Evolutionary conservation across 345 rosid species (phyloP), one percentile per base, ranked within the genome.

Genomic region (Viola odorata): DNA sequence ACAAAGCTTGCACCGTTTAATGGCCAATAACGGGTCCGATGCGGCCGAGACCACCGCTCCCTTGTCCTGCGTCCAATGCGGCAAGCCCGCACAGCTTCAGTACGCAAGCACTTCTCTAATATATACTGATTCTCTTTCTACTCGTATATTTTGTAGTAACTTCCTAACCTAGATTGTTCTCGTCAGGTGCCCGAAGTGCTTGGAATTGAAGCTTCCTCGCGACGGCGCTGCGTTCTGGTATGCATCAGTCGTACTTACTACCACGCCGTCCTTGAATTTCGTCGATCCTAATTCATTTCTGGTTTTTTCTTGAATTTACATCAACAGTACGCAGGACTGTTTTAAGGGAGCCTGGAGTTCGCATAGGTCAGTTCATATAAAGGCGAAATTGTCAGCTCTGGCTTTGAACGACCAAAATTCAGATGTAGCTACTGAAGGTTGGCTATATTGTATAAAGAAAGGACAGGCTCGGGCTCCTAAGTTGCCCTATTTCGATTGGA

Each of bases 161-260:
- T 23, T 23, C 32, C 32, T 23, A 1, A 23, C 32, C 32, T 65
- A 38, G 40, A 23, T n/a, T 5, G 4, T 8, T 12, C 11, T 32
- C 47, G 52, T 8, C 70, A 92, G 97, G 84, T 92, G 98, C 72
- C 98, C 98, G 0, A 92, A 87, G 69, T 92, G 98, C 45, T 14
- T 87, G 57, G 90, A 92, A 5, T 58, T 92, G 66, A 92, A 90
- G 86, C 96, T 92, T 84, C 90, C 96, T 64, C 96, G 98, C 62
- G 91, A 89, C 82, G 85, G 66, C 17, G 89, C 95, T 47, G 83
- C 98, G 17, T 92, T 92, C 91, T 92, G 98, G 96, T 92, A 50
- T 23, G 69, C 77, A 44, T 58, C 32, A 23, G 2, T 23, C 32
- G 32, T 23, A 23, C 32, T 23, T 23, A 23, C 32, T 47, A 47